phyloP scores from a whole-genome alignment of 2,329 filamentous ascomycete species.

The Fusarium sp. region DNA sequence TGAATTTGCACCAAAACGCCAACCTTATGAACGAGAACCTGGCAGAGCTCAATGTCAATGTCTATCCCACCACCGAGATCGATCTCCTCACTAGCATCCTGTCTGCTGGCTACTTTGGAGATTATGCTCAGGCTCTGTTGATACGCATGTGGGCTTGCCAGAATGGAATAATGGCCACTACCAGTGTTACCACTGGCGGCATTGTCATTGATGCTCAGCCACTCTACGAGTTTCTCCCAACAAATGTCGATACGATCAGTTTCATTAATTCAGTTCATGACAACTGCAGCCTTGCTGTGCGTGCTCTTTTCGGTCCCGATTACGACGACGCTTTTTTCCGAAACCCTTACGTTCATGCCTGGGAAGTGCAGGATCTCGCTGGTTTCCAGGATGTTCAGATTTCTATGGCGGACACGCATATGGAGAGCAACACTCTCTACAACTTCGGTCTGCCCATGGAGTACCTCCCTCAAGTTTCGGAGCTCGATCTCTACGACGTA shows the following conservation, averaged over 20 bases:
- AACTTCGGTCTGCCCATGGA: not conserved
- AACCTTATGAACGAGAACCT: not conserved
- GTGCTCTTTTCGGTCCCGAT: conserved; percentile 35
- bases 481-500: not conserved
- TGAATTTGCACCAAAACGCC: conserved; percentile 31
- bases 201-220: not conserved
- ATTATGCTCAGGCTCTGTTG: conserved; percentile 34
- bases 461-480: not conserved
- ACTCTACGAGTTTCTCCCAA: conserved; percentile 2
- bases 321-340: conserved; percentile 19
- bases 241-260: conserved; percentile 33
- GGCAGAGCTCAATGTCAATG: conserved; percentile 1
- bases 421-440: conserved; percentile 5
- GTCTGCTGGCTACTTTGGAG: conserved; percentile 44
- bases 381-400: conserved; percentile 7
- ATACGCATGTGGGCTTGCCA: conserved; percentile 39
- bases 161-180: conserved; percentile 47
- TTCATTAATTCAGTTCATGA: conserved; percentile 37
- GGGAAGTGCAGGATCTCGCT: conserved; percentile 7
- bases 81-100: conserved; percentile 46
- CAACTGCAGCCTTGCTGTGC: conserved; percentile 37
- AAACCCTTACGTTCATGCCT: conserved; percentile 2
- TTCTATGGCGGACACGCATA: not conserved
- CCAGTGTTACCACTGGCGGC: conserved; percentile 5
- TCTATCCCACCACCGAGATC: conserved; percentile 46